phyloP scores from a whole-genome alignment of 1,284 basidiomycete genomes.

The Cryptococcus sp. region DNA sequence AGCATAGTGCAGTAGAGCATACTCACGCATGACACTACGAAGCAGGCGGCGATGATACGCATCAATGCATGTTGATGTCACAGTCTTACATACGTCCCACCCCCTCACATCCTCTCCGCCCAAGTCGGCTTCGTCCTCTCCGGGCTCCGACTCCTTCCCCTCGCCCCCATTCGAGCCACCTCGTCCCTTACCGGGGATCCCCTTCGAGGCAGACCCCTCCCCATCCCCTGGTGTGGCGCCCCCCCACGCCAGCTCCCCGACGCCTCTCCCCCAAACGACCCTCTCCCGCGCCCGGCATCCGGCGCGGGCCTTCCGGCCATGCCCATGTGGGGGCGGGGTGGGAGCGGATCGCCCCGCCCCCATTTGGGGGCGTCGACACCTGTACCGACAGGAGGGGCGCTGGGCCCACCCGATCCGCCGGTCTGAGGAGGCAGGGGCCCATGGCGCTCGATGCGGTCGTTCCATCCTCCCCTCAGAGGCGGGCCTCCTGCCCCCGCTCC shows the following conservation, averaged over 20 bases:
- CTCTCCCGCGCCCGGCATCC: constrained; percentile 6
- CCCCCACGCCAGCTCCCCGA: neutral
- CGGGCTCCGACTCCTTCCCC: constrained; percentile 11
- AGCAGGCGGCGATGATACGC: too few relatives aligned
- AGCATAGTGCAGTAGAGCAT: too few relatives aligned
- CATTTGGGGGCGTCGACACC: constrained; percentile 9
- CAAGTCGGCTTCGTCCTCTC: neutral
- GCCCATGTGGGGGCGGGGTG: constrained; percentile 18
- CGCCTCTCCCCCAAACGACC: constrained; percentile 8
- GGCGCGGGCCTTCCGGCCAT: constrained; percentile 7
- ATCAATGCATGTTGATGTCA: too few relatives aligned
- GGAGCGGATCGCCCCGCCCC: constrained; percentile 24
- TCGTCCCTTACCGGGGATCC: constrained; percentile 8
- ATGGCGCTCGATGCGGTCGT: neutral
- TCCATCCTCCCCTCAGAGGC: constrained; percentile 12
- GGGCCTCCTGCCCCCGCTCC: neutral
- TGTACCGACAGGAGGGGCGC: neutral
- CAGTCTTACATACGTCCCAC: too few relatives aligned
- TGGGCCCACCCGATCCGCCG: too few relatives aligned
- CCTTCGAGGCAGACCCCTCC: constrained; percentile 18
- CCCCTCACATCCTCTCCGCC: too few relatives aligned
- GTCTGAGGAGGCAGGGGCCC: too few relatives aligned
- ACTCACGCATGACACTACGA: too few relatives aligned
- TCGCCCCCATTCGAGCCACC: constrained; percentile 4
- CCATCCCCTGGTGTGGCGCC: constrained; percentile 17